A percentile compares a stretch with the other conserved stretches of the same genome.
Evolutionary conservation across 2,329 filamentous ascomycete species (phyloP).

Genomic region (Talaromyces funiculosus): DNA sequence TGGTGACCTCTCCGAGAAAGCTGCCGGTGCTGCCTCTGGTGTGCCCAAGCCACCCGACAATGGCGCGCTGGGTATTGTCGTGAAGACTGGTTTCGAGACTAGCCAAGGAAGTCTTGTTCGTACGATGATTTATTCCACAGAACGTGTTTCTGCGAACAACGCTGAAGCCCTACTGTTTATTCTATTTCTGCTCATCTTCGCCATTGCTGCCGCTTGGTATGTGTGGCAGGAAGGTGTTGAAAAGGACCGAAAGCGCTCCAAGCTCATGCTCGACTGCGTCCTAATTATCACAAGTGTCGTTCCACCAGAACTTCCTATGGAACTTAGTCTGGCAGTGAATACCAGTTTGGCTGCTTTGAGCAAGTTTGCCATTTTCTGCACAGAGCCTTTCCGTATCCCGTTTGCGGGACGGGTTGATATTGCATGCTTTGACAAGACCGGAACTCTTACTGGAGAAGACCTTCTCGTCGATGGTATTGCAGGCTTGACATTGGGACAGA

Average conservation of each 20-base stretch:
- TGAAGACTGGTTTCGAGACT: slow-evolving; percentile 97
- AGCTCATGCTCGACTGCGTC: slow-evolving; percentile 92
- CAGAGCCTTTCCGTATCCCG: slow-evolving; percentile 96
- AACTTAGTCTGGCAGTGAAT: slow-evolving; percentile 93
- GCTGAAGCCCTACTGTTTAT: slow-evolving; percentile 96
- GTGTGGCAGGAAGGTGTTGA: slow-evolving; percentile 96
- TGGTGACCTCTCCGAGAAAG: slow-evolving; percentile 58
- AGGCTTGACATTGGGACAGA: slow-evolving; percentile 68
- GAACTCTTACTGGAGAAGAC: slow-evolving; percentile 92
- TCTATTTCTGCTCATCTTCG: slow-evolving; percentile 91
- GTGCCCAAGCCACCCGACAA: slow-evolving; percentile 84
- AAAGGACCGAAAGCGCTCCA: slow-evolving; percentile 93
- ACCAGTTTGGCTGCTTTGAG: slow-evolving; percentile 91
- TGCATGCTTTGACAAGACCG: slow-evolving; percentile 98
- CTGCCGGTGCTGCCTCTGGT: slow-evolving; percentile 65
- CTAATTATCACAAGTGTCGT: slow-evolving; percentile 97
- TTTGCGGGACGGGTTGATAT: slow-evolving; percentile 93
- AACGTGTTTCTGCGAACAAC: slow-evolving; percentile 98
- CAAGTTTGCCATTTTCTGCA: slow-evolving; percentile 96
- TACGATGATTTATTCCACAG: slow-evolving; percentile 99
- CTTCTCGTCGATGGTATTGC: slow-evolving; percentile 96
- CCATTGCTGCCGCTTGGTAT: slow-evolving; percentile 96
- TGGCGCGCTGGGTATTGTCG: slow-evolving; percentile 86
- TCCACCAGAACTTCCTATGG: slow-evolving; percentile 97
- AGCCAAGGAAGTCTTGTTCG: slow-evolving; percentile 95